These are phyloP conservation scores for Myxozyma mucilagina DNA, from an alignment of 805 yeast genomes.

Conservation along the genomic window DNA sequence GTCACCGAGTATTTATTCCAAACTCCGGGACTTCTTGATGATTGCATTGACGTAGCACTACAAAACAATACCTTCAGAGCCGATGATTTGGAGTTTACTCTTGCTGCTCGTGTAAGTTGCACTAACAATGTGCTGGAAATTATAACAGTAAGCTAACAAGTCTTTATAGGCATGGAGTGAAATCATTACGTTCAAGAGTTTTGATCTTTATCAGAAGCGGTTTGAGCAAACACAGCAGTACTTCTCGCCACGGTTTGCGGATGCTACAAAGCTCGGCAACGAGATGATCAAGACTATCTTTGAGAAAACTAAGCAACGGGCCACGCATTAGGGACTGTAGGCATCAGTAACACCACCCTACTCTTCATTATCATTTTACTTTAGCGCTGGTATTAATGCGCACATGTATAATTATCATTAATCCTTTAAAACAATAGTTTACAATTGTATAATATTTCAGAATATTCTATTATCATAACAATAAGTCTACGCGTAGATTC, in stretches of 20 bases:
- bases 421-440: no score
- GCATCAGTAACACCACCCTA: no score
- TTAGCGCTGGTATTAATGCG: background rate
- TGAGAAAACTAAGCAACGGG: slow-evolving; percentile 37
- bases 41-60: slow-evolving; percentile 71
- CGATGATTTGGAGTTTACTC: slow-evolving; percentile 89
- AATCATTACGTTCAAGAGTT: slow-evolving; percentile 73
- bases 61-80: slow-evolving; percentile 67
- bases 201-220: slow-evolving; percentile 63
- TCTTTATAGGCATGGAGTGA: slow-evolving; percentile 64
- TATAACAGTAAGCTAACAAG: background rate
- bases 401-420: no score
- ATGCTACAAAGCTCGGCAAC: slow-evolving; percentile 85
- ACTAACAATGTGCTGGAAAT: slow-evolving; percentile 28
- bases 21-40: slow-evolving; percentile 78
- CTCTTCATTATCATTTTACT: background rate
- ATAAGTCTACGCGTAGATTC: background rate
- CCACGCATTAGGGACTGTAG: background rate
- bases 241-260: slow-evolving; percentile 82
- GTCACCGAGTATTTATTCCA: slow-evolving; percentile 90
- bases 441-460: no score
- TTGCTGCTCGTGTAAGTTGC: slow-evolving; percentile 64
- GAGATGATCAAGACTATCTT: slow-evolving; percentile 87
- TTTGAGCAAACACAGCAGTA: slow-evolving; percentile 82
- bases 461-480: no score